Base-by-base conservation (phyloP, 176 grass and related monocot species). In the Lolium perenne region DNA sequence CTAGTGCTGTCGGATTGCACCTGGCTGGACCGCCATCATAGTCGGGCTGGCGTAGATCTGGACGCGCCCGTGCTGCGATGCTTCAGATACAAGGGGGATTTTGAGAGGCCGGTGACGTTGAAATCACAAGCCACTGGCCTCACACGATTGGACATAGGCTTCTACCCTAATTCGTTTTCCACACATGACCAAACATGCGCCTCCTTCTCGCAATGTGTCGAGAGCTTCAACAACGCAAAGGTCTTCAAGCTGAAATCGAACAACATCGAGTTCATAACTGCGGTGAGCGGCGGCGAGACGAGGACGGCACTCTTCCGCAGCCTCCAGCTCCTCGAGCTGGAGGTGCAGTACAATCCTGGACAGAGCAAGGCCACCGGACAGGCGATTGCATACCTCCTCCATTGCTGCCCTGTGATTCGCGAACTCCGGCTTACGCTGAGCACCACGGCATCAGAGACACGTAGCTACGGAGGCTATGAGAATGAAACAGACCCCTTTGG, bases 311-410 rank as follows among this genome's bases (percentile, higher is more conserved):
- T 38, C 1, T 53, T 81, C 47, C 5, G 0, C 62, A 53, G 53
- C 63, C 16, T 81, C 4, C 2, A 68, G 18, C 10, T 41, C 70
- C 70, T 72, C n/a, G 70, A 72, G 70, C 70, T 72, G 70, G 70
- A 48, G 20, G 70, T 38, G 20, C 40, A 46, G 20, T 72, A 72
- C 70, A 23, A 23, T 8, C 70, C 41, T 4, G 4, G 45, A 47
- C 3, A 20, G 46, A 50, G 46, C 46, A 23, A 47, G 9, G 22
- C 9, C 23, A 63, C 45, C 9, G 79, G 10, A 4, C 2, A 20
- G 25, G 47, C 79, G 16, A 81, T 81, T 1, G 62, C 25, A 4
- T n/a, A 54, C 79, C 2, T 81, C 9, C 79, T 68, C 26, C 16
- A 38, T 20, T 67, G 61, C 23, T 81, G 61, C 23, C 79, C 62